These are phyloP conservation scores for Aspergillus ochraceus DNA, from an alignment of 2,329 filamentous ascomycete species.

Conservation along the genomic window DNA sequence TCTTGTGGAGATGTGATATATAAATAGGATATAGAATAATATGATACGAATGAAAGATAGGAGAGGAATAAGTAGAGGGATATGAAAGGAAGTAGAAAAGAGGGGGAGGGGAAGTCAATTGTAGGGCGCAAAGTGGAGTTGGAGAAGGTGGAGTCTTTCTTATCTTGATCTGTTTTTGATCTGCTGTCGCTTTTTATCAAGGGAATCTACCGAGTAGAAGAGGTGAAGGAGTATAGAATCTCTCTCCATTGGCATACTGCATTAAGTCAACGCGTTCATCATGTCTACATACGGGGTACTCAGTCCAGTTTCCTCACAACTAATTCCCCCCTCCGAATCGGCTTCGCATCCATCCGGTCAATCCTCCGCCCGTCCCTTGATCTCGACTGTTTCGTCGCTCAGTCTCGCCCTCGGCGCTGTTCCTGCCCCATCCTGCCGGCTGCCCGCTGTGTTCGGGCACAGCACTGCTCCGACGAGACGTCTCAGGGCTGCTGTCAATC, in stretches of 20 bases:
- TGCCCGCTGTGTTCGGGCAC: constrained; percentile 4
- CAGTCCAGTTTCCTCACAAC: background rate
- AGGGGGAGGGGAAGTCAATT: background rate
- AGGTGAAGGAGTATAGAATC: no score
- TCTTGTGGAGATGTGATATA: background rate
- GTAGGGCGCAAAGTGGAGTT: background rate
- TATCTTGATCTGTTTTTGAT: background rate
- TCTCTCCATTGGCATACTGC: no score
- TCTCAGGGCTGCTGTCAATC: constrained; percentile 17
- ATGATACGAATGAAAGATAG: background rate
- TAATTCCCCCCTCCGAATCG: constrained; percentile 22
- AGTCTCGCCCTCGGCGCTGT: background rate
- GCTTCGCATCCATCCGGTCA: constrained; percentile 27
- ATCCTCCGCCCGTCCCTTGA: constrained; percentile 11
- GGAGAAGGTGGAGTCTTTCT: no score
- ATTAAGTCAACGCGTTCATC: no score
- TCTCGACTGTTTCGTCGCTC: constrained; percentile 1
- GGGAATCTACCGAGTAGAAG: no score
- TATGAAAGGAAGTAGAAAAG: background rate
- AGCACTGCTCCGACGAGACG: constrained; percentile 12
- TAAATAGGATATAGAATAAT: background rate
- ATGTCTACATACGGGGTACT: no score
- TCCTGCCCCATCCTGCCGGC: background rate
- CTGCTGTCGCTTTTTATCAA: background rate
- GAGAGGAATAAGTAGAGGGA: background rate